Conservation (phyloP, 1,284 basidiomycete genomes). For the Ustilago loliicola region DNA sequence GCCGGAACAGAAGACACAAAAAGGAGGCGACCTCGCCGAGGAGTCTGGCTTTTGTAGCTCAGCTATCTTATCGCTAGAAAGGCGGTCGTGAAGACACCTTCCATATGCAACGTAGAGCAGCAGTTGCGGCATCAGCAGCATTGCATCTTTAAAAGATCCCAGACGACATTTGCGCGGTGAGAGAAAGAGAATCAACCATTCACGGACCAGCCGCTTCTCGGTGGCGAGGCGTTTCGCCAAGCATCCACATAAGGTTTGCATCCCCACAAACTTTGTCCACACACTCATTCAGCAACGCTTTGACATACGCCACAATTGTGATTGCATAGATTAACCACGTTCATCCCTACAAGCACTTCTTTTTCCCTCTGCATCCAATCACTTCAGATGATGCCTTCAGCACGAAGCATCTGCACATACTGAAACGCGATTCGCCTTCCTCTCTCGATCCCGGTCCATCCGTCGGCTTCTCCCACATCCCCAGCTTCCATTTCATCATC, state of each 20-base stretch:
- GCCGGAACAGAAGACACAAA: no score
- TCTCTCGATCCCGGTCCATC: conserved; percentile 48
- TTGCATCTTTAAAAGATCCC: no score
- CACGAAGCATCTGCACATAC: conserved; percentile 54
- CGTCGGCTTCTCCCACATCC: conserved; percentile 9
- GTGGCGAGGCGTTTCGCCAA: not conserved
- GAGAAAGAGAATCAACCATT: no score
- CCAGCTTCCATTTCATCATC: conserved; percentile 2
- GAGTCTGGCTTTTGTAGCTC: no score
- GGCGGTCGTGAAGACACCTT: no score
- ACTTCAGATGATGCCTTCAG: conserved; percentile 49
- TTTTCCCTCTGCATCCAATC: not conserved
- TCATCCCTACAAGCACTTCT: not conserved
- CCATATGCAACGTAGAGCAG: no score
- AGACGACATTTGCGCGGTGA: no score
- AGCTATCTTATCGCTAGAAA: no score
- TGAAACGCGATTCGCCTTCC: conserved; percentile 46
- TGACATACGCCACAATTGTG: conserved; percentile 1
- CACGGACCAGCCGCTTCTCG: not conserved
- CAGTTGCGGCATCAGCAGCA: no score
- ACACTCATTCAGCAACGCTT: not conserved
- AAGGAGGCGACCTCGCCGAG: no score
- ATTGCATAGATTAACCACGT: not conserved
- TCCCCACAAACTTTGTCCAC: not conserved
- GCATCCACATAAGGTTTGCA: not conserved